phyloP scores from a whole-genome alignment of 2,329 filamentous ascomycete genomes.

The Alternaria brassicicola region DNA sequence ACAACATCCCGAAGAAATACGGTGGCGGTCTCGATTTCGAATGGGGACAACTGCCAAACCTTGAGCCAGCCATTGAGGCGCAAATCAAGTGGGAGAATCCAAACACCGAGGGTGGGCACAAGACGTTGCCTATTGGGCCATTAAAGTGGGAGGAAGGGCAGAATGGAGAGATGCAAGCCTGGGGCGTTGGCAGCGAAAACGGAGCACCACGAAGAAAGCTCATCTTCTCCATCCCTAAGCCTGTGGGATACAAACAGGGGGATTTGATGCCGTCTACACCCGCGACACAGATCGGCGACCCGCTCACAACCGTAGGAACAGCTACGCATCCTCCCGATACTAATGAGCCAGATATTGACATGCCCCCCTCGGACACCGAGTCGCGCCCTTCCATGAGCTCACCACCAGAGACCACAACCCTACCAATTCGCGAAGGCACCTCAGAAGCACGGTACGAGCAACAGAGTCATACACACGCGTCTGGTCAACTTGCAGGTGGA shows the following conservation, averaged over 20 bases:
- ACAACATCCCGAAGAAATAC: slow-evolving; percentile 87
- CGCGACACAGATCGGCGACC: slow-evolving; percentile 29
- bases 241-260: slow-evolving; percentile 37
- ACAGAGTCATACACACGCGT: slow-evolving; percentile 53
- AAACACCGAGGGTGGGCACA: slow-evolving; percentile 38
- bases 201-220: slow-evolving; percentile 49
- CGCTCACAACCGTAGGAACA: slow-evolving; percentile 45
- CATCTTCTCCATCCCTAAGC: slow-evolving; percentile 49
- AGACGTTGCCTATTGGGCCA: slow-evolving; percentile 56
- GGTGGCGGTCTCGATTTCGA: slow-evolving; percentile 84
- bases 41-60: slow-evolving; percentile 74
- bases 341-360: slow-evolving; percentile 25
- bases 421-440: slow-evolving; percentile 50
- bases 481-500: slow-evolving; percentile 50
- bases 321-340: slow-evolving; percentile 45
- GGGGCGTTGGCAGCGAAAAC: slow-evolving; percentile 53
- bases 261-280: slow-evolving; percentile 34
- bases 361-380: slow-evolving; percentile 31
- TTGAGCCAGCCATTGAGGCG: slow-evolving; percentile 64
- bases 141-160: slow-evolving; percentile 54
- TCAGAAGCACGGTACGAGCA: slow-evolving; percentile 50
- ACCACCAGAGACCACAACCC: slow-evolving; percentile 18
- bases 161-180: slow-evolving; percentile 52
- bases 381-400: slow-evolving; percentile 20
- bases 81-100: slow-evolving; percentile 51